phyloP scores from a whole-genome alignment of 768 basidiomycete genomes.

The Tubosaeta sp. region DNA sequence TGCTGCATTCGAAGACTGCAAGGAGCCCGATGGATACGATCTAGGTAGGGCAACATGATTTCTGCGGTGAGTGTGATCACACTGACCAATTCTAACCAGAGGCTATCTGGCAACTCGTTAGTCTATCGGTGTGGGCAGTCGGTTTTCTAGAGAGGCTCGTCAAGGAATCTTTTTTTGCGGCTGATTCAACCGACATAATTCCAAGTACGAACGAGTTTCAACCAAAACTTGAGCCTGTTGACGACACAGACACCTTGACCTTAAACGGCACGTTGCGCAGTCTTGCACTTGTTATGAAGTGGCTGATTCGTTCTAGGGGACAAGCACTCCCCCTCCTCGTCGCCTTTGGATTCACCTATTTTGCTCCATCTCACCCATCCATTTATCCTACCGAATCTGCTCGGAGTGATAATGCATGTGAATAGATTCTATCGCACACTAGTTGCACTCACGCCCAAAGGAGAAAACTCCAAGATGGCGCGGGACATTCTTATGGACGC shows the following conservation, averaged over 20 bases:
- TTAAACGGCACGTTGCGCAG: constrained; percentile 21
- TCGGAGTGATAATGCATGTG: constrained; percentile 49
- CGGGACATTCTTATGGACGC: constrained; percentile 58
- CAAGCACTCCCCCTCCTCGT: constrained; percentile 9
- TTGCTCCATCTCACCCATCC: constrained; percentile 65
- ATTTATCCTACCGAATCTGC: constrained; percentile 48
- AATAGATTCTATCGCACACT: constrained; percentile 55
- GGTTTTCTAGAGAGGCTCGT: constrained; percentile 58
- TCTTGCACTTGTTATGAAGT: constrained; percentile 40
- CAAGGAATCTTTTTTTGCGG: constrained; percentile 44
- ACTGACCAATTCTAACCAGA: constrained; percentile 36
- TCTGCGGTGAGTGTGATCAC: not conserved
- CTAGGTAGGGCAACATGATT: constrained; percentile 40
- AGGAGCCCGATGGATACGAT: constrained; percentile 57
- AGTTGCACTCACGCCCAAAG: constrained; percentile 47
- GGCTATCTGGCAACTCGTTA: constrained; percentile 69
- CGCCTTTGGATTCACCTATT: constrained; percentile 33
- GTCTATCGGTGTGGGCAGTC: constrained; percentile 58
- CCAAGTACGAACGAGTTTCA: constrained; percentile 9
- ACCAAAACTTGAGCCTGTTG: constrained; percentile 26
- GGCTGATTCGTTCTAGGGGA: constrained; percentile 25
- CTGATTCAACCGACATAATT: constrained; percentile 20
- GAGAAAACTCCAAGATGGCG: constrained; percentile 62
- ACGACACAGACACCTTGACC: constrained; percentile 22
- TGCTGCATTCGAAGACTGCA: constrained; percentile 63